phyloP scores from a whole-genome alignment of 441 rosid genomes.

The Bruguiera hainesii region DNA sequence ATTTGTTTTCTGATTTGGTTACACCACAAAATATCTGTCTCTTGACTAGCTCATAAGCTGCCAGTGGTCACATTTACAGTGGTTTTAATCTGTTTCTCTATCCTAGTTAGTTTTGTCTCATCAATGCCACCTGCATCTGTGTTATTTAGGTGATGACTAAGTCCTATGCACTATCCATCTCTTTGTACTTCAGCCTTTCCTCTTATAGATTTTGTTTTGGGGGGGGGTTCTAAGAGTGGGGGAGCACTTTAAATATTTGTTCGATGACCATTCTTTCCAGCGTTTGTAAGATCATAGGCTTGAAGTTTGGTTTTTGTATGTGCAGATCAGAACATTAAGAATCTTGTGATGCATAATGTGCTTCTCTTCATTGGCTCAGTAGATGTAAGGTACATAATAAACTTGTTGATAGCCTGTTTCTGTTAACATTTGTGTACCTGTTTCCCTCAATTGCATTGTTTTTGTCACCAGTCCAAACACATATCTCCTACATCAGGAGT shows the following conservation, averaged over 20 bases:
- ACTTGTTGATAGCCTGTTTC: neutral
- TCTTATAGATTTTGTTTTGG: too few species aligned
- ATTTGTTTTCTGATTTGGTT: too few species aligned
- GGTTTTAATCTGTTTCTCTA: too few species aligned
- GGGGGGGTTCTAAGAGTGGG: too few species aligned
- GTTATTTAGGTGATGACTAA: too few species aligned
- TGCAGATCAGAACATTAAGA: constrained; percentile 77
- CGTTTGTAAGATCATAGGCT: neutral
- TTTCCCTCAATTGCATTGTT: constrained; percentile 34
- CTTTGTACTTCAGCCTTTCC: too few species aligned
- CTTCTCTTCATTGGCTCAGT: constrained; percentile 67
- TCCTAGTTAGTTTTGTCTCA: too few species aligned
- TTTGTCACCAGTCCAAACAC: constrained; percentile 61
- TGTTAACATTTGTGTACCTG: constrained; percentile 15
- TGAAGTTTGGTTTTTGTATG: constrained; percentile 26
- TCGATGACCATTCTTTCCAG: neutral
- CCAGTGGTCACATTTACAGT: too few species aligned
- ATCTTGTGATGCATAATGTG: constrained; percentile 72
- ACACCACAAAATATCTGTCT: too few species aligned
- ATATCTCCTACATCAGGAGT: constrained; percentile 81
- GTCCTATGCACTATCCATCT: too few species aligned
- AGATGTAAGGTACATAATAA: constrained; percentile 67
- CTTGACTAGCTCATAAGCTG: too few species aligned
- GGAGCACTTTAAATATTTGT: neutral
- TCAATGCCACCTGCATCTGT: too few species aligned